These are phyloP conservation scores for Diaporthe sp. DNA, from an alignment of 2,329 filamentous ascomycete species.

Conservation along the genomic window DNA sequence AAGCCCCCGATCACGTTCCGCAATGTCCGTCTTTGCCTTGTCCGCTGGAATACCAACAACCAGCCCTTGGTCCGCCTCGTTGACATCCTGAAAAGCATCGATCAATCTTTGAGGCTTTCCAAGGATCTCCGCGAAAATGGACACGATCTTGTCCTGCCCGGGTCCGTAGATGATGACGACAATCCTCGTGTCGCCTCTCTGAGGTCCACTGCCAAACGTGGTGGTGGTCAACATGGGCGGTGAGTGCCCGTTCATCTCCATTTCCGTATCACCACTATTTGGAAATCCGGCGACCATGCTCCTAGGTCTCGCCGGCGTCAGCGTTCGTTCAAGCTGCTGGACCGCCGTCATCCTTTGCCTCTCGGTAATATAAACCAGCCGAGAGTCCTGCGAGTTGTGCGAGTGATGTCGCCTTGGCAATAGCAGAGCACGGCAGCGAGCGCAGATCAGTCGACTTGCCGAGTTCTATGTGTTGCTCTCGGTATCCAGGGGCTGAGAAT, in stretches of 20 bases:
- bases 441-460: not conserved
- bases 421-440: not conserved
- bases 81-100: constrained; percentile 66
- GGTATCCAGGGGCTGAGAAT: not conserved
- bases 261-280: constrained; percentile 52
- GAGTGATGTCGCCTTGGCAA: not conserved
- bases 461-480: not conserved
- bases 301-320: constrained; percentile 45
- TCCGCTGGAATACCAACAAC: constrained; percentile 76
- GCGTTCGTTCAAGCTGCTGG: constrained; percentile 46
- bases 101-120: constrained; percentile 79
- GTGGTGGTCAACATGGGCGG: constrained; percentile 52
- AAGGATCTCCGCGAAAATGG: constrained; percentile 82
- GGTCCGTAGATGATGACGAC: constrained; percentile 78
- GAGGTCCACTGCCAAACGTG: constrained; percentile 61
- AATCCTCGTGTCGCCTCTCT: constrained; percentile 68
- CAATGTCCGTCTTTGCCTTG: constrained; percentile 69
- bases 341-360: constrained; percentile 38
- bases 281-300: constrained; percentile 44
- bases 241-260: constrained; percentile 43
- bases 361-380: not conserved
- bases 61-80: constrained; percentile 68
- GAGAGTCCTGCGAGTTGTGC: not conserved
- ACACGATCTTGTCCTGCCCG: constrained; percentile 81
- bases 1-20: constrained; percentile 68